These are phyloP conservation scores for Colletotrichum incanum DNA, from an alignment of 2,329 filamentous ascomycete genomes.

Conservation along the genomic window DNA sequence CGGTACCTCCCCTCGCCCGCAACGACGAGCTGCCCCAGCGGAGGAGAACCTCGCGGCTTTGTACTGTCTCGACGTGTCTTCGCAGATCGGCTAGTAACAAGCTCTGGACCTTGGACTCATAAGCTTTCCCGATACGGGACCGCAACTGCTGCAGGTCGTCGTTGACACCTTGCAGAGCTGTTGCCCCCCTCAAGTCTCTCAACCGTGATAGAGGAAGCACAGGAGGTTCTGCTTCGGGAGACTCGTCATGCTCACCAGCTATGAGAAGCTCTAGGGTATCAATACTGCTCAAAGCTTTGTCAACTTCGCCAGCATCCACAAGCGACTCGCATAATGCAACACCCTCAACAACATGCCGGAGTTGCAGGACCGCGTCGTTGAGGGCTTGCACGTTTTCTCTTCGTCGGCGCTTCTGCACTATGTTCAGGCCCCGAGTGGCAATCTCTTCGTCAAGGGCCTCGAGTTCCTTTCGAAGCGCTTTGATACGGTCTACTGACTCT, in stretches of 20 bases:
- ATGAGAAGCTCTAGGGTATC: constrained; percentile 86
- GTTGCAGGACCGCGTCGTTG: constrained; percentile 85
- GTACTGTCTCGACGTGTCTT: constrained; percentile 82
- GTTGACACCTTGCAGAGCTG: constrained; percentile 84
- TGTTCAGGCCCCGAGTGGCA: constrained; percentile 85
- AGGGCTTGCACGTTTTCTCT: constrained; percentile 89
- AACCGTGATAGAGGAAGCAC: constrained; percentile 57
- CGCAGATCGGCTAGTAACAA: constrained; percentile 85
- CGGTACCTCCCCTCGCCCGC: constrained; percentile 78
- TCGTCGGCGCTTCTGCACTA: constrained; percentile 86
- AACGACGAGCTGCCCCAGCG: constrained; percentile 87
- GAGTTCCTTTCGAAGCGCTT: constrained; percentile 83
- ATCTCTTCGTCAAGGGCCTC: constrained; percentile 88
- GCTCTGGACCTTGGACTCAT: constrained; percentile 84
- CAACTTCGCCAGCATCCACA: constrained; percentile 87
- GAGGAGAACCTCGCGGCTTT: constrained; percentile 81
- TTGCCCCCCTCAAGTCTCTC: constrained; percentile 82
- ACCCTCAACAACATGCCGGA: constrained; percentile 83
- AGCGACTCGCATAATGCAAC: constrained; percentile 84
- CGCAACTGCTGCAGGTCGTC: constrained; percentile 83
- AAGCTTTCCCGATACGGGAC: constrained; percentile 87
- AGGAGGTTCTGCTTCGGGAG: constrained; percentile 49
- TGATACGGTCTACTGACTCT: constrained; percentile 91
- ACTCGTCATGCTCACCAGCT: constrained; percentile 74
- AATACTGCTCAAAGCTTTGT: constrained; percentile 84